phyloP scores from a whole-genome alignment of 306 rosid genomes.

The Acacia crassicarpa region DNA sequence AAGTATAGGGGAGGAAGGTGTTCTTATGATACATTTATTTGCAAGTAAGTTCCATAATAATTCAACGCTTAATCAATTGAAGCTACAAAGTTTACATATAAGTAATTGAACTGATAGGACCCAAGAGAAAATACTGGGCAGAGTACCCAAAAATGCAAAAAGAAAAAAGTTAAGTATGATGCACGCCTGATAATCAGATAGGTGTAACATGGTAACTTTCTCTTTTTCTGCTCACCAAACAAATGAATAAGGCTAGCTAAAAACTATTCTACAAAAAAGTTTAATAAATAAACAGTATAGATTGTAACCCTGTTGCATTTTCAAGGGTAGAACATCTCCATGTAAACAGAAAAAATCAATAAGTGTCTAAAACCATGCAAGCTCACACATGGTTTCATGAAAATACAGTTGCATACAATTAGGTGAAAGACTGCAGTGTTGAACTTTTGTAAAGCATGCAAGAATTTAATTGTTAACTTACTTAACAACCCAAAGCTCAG shows the following conservation, averaged over 20 bases:
- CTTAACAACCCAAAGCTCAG: constrained; percentile 15
- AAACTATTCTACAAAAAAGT: neutral
- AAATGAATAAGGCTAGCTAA: neutral
- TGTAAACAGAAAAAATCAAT: neutral
- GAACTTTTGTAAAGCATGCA: neutral
- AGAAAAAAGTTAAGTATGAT: neutral
- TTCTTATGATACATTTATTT: constrained; percentile 17
- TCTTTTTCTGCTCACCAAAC: neutral
- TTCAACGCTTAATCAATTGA: constrained; percentile 21
- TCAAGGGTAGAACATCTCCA: neutral
- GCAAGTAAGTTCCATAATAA: constrained; percentile 7
- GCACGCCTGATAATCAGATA: neutral
- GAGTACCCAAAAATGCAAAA: neutral
- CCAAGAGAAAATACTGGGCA: neutral
- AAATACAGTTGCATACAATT: neutral
- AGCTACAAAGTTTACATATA: constrained; percentile 1
- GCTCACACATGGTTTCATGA: neutral
- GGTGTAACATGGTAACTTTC: neutral
- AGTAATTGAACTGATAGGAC: neutral
- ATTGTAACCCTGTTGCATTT: neutral
- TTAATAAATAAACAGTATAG: neutral
- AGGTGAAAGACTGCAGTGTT: neutral
- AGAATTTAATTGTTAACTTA: constrained; percentile 25
- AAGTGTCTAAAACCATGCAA: neutral
- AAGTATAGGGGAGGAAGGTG: constrained; percentile 32